phyloP scores from a whole-genome alignment of 2,329 filamentous ascomycete species.

The Magnaporthiopsis poae region DNA sequence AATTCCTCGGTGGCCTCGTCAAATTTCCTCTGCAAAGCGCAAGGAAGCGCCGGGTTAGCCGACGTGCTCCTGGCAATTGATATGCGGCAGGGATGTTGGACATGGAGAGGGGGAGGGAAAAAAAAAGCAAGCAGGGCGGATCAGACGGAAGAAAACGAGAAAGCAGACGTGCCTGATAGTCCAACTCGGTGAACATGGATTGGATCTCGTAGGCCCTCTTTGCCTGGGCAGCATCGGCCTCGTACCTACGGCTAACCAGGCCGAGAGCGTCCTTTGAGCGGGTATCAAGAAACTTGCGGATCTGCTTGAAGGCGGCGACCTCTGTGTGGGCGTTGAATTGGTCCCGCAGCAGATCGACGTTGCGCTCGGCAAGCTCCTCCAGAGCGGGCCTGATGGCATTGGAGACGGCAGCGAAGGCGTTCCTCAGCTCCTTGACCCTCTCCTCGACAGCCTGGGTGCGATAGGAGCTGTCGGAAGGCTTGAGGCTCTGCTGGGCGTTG shows the following conservation, averaged over 20 bases:
- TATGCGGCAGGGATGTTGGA: background rate
- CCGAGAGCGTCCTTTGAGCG: slow-evolving; percentile 25
- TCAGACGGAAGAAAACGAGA: background rate
- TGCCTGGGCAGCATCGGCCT: slow-evolving; percentile 14
- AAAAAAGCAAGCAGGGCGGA: background rate
- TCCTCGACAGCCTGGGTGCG: slow-evolving; percentile 49
- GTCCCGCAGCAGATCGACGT: slow-evolving; percentile 45
- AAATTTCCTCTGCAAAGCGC: slow-evolving; percentile 11
- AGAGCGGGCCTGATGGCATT: slow-evolving; percentile 54
- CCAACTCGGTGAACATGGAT: slow-evolving; percentile 9
- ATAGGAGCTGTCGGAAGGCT: slow-evolving; percentile 3
- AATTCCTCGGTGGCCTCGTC: slow-evolving; percentile 32
- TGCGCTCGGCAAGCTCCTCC: slow-evolving; percentile 54
- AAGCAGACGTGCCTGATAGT: slow-evolving; percentile 11
- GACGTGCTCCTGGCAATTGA: background rate
- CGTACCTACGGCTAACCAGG: slow-evolving; percentile 15
- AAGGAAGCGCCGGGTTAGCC: slow-evolving; percentile 7
- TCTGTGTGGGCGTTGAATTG: slow-evolving; percentile 43
- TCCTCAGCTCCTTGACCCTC: slow-evolving; percentile 57
- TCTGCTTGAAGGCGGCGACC: slow-evolving; percentile 40
- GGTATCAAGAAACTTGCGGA: slow-evolving; percentile 42
- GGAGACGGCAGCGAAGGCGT: slow-evolving; percentile 52
- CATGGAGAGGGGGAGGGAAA: background rate
- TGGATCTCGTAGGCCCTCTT: slow-evolving; percentile 17
- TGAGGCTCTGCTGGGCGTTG: background rate